These are phyloP conservation scores for Aegilops speltoides DNA, from an alignment of 176 grass and related monocot species.

Conservation along the genomic window DNA sequence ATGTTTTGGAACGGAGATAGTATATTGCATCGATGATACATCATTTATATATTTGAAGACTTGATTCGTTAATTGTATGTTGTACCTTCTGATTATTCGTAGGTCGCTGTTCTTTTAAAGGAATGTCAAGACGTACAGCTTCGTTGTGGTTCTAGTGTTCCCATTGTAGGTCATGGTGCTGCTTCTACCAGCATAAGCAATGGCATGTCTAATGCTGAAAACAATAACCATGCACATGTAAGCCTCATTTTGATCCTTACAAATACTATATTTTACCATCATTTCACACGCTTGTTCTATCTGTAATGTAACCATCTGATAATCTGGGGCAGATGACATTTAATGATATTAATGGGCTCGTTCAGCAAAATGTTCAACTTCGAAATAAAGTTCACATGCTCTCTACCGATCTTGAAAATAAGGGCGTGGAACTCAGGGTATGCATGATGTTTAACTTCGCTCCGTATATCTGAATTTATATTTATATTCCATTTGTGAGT, in stretches of 20 bases:
- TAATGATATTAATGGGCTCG: conserved; percentile 80
- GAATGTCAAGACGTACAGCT: conserved; percentile 97
- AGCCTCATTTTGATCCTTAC: conserved; percentile 19
- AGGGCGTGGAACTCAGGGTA: conserved; percentile 74
- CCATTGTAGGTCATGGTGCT: conserved; percentile 23
- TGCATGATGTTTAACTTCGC: conserved; percentile 20
- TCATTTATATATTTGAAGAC: background rate
- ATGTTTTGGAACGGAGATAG: no score
- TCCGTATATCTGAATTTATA: background rate
- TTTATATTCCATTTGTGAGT: background rate
- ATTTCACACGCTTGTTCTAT: background rate
- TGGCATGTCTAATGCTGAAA: conserved; percentile 31
- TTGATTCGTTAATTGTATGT: conserved; percentile 17
- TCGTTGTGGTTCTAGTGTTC: conserved; percentile 70
- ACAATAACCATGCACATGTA: conserved; percentile 38
- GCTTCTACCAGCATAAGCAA: conserved; percentile 33
- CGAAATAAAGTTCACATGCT: conserved; percentile 75
- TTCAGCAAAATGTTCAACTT: conserved; percentile 92
- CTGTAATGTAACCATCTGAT: conserved; percentile 23
- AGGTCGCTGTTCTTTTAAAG: conserved; percentile 89
- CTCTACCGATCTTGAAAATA: conserved; percentile 65
- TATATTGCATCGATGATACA: conserved; percentile 1
- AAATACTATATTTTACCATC: background rate
- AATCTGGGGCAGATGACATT: conserved; percentile 71
- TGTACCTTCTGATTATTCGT: conserved; percentile 9